Base-by-base conservation (phyloP, 1,139 yeast species). In the Kodamaea arcana region DNA sequence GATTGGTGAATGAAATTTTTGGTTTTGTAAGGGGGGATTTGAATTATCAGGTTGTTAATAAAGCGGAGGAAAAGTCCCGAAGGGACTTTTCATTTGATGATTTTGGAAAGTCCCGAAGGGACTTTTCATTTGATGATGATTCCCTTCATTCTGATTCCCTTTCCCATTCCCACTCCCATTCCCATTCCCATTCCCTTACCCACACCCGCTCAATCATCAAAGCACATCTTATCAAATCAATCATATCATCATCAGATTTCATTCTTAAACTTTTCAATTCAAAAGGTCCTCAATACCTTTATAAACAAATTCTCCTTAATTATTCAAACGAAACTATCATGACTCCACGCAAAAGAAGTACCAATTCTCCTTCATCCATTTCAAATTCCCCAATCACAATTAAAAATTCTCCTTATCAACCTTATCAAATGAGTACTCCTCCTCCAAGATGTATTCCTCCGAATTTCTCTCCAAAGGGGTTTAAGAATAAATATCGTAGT, bases 1-100 rank as follows among this genome's bases (percentile, higher is more conserved):
- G 64, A 27, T 43, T 68, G 35, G 51, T 67, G 39, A 67, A 66
- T 46, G 72, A 68, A 35, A 41, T 51, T 13, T 50, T 58, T 27
- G 47, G 43, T 27, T 43, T 60, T 33, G 41, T 42, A 13, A 45
- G 48, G 29, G 37, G 35, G 23, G 57, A 59, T 40, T 37, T 40
- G 25, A 45, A 49, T 32, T 53, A 43, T 44, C 67, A 61, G 43
- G 42, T 44, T 12, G 27, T 24, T 18, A 24, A 12, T 12, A 7
- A 24, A 12, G 14, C 7, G 6, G 14, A 10, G 26, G 6, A 24
- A 6, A 24, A 12, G 7, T 24, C 26, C 12, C n/a, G n/a, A n/a
- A n/a, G n/a, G n/a, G n/a, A n/a, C n/a, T n/a, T n/a, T n/a, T n/a
- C n/a, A n/a, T n/a, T n/a, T n/a, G n/a, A n/a, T n/a, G n/a, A n/a